Percentiles rank a stretch among this genome's conserved stretches.
These are phyloP conservation scores for Saccharomycopsis sp. DNA, from an alignment of 805 yeast genomes.

Conservation along the genomic window DNA sequence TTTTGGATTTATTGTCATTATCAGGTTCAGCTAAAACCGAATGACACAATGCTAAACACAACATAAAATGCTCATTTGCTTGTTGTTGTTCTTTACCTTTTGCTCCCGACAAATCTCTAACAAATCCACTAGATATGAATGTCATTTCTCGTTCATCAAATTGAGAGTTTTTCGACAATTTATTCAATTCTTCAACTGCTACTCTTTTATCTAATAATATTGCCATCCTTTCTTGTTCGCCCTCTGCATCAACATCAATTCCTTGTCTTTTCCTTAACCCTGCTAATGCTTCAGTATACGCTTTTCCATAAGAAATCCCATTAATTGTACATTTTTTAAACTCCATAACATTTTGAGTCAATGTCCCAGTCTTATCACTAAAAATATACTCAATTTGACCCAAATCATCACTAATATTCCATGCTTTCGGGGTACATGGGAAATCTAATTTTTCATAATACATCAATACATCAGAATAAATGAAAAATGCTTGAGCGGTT, in stretches of 20 bases:
- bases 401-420: constrained; percentile 81
- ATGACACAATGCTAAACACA: constrained; percentile 71
- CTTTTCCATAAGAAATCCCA: constrained; percentile 67
- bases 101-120: constrained; percentile 50
- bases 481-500: constrained; percentile 75
- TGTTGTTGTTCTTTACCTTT: constrained; percentile 46
- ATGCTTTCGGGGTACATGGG: constrained; percentile 78
- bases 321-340: constrained; percentile 73
- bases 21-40: constrained; percentile 67
- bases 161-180: constrained; percentile 33
- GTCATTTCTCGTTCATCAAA: constrained; percentile 56
- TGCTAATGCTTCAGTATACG: constrained; percentile 77
- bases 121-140: constrained; percentile 61
- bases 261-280: constrained; percentile 78
- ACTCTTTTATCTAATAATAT: constrained; percentile 50
- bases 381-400: constrained; percentile 83
- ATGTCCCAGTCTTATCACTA: constrained; percentile 94
- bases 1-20: constrained; percentile 48
- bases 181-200: constrained; percentile 46
- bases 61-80: constrained; percentile 67
- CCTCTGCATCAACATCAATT: constrained; percentile 60
- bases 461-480: constrained; percentile 66
- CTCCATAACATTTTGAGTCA: constrained; percentile 93
- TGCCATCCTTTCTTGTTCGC: constrained; percentile 41
- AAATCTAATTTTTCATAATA: constrained; percentile 64